Evolutionary conservation across 108 stramenopile genomes (phyloP), one percentile per base, ranked within the genome.

Genomic region (Skeletonema menzelii): DNA sequence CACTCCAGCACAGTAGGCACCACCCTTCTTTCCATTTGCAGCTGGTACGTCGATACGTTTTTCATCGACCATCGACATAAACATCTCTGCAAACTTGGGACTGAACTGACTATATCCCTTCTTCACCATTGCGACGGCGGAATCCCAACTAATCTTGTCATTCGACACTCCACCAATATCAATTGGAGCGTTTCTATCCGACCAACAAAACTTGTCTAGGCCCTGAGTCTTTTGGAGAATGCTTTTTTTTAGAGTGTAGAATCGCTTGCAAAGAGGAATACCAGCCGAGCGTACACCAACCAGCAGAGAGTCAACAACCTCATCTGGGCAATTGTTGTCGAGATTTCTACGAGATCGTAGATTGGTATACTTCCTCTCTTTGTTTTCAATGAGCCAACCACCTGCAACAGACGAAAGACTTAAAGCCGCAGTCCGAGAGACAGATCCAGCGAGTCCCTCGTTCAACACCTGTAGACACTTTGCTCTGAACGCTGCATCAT

Each of bases 311-410:
- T 78, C 70, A 14, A 83, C 75, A 8, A 83, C 82, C 17, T 60
- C 77, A 44, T 83, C 82, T 14, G 82, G 82, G 27, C 82, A 83
- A 44, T 83, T 83, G 55, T 83, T 83, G 26, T 79, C 82, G 15
- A 83, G 59, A 49, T 83, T 83, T 17, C 82, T 65, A 22, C 73
- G 76, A 13, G 49, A 68, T 26, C 82, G 76, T 22, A 83, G 64
- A 20, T 35, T 59, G 8, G n/a, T 26, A 35, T 83, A 83, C 19
- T 62, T 60, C 32, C 82, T 76, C 65, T 83, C 82, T 27, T 78
- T 73, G 56, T 83, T 83, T 58, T 83, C 82, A 74, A 83, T 83
- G 20, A 69, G 46, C 82, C 82, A 83, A 5, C 65, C 65, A 30
- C 82, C 82, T 12, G 77, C 31, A 8, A 83, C 82, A 31, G 72